Conservation (phyloP, 305 asterid species). For the Stenogyne calaminthoides region DNA sequence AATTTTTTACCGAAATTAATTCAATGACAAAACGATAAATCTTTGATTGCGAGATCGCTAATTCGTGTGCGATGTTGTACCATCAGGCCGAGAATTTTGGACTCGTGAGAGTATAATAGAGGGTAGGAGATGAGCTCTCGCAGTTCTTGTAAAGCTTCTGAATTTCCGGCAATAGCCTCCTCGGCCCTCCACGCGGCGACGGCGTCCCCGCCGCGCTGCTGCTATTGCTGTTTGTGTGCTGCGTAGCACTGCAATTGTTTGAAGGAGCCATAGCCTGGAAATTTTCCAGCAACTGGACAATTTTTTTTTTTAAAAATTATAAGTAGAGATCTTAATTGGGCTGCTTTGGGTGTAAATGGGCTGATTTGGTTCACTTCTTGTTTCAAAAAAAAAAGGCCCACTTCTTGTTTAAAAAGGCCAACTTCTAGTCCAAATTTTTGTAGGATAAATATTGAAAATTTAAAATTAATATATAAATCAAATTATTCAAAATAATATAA, state of each 20-base stretch:
- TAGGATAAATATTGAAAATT: too few species aligned
- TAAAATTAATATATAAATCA: too few species aligned
- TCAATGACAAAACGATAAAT: background rate
- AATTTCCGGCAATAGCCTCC: constrained; percentile 70
- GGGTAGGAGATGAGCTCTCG: constrained; percentile 78
- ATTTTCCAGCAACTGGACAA: background rate
- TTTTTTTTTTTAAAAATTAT: background rate
- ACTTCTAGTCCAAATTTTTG: too few species aligned
- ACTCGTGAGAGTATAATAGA: constrained; percentile 57
- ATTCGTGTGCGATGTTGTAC: constrained; percentile 36
- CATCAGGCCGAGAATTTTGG: constrained; percentile 70
- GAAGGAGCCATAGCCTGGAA: constrained; percentile 21
- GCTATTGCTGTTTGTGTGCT: background rate
- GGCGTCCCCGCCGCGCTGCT: constrained; percentile 22
- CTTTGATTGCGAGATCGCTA: background rate
- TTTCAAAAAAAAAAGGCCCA: too few species aligned
- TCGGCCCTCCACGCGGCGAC: constrained; percentile 63
- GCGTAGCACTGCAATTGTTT: constrained; percentile 6
- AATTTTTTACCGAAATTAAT: constrained; percentile 1
- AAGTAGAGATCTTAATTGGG: background rate
- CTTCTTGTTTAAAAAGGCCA: too few species aligned
- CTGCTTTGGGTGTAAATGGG: background rate
- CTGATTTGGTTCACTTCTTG: background rate
- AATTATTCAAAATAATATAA: too few species aligned
- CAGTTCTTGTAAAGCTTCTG: constrained; percentile 67